These are phyloP conservation scores for Exserohilum rostratum DNA, from an alignment of 2,329 filamentous ascomycete species.

Conservation along the genomic window DNA sequence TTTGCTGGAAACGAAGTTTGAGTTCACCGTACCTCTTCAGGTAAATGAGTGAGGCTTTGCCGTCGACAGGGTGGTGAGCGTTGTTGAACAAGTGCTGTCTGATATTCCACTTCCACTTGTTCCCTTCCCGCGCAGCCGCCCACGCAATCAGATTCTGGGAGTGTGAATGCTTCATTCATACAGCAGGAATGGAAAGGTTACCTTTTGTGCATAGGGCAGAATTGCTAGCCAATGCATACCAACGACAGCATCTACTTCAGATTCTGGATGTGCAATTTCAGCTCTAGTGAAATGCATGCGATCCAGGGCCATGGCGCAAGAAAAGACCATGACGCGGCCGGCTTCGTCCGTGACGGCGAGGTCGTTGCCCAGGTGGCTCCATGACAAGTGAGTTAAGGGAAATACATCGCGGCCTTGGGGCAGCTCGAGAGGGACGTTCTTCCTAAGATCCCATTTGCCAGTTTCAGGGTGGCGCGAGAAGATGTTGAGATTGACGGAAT, in stretches of 20 bases:
- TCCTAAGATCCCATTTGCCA: slow-evolving; percentile 77
- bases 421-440: slow-evolving; percentile 71
- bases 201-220: slow-evolving; percentile 50
- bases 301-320: slow-evolving; percentile 75
- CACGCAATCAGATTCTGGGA: slow-evolving; percentile 45
- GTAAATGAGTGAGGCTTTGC: slow-evolving; percentile 76
- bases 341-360: slow-evolving; percentile 81
- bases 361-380: slow-evolving; percentile 78
- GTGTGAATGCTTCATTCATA: slow-evolving; percentile 7
- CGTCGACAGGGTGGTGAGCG: slow-evolving; percentile 73
- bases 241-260: slow-evolving; percentile 78
- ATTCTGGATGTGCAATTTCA: slow-evolving; percentile 70
- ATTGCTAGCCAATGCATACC: slow-evolving; percentile 81
- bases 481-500: slow-evolving; percentile 73
- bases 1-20: slow-evolving; percentile 78
- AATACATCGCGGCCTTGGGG: slow-evolving; percentile 66
- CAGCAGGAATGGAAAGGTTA: slow-evolving; percentile 8
- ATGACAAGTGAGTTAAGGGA: slow-evolving; percentile 79
- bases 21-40: slow-evolving; percentile 77
- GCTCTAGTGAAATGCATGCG: slow-evolving; percentile 67
- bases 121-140: slow-evolving; percentile 48
- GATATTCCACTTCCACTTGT: slow-evolving; percentile 71
- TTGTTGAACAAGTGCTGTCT: slow-evolving; percentile 69
- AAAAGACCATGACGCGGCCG: slow-evolving; percentile 77
- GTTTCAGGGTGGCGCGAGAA: slow-evolving; percentile 71